Conservation (phyloP, 805 yeast species). For the Wickerhamomyces sydowiorum region DNA sequence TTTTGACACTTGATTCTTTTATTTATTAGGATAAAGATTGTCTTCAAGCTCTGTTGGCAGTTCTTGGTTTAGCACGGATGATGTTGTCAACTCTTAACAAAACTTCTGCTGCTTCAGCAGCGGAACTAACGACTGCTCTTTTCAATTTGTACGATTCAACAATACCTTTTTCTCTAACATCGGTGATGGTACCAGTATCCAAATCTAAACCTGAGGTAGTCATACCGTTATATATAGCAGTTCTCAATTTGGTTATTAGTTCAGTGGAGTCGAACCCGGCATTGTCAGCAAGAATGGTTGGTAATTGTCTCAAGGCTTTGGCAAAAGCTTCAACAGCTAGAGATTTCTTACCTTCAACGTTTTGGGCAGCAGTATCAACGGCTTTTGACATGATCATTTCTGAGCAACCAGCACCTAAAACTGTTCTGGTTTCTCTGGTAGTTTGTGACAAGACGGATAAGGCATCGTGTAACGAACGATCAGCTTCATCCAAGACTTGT, state of each 20-base stretch:
- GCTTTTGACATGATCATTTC: conserved; percentile 94
- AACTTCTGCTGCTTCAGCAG: conserved; percentile 98
- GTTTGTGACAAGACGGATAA: conserved; percentile 93
- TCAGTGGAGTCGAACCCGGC: conserved; percentile 96
- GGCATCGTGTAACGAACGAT: conserved; percentile 95
- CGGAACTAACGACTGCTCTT: conserved; percentile 88
- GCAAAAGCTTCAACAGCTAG: conserved; percentile 94
- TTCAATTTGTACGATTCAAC: conserved; percentile 92
- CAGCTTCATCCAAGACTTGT: conserved; percentile 93
- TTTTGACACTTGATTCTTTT: too few species aligned
- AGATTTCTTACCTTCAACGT: conserved; percentile 87
- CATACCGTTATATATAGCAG: conserved; percentile 82
- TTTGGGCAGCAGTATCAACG: conserved; percentile 95
- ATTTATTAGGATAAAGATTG: too few species aligned
- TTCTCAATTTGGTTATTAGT: conserved; percentile 81
- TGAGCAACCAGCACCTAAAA: conserved; percentile 84
- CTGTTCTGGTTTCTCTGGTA: conserved; percentile 84
- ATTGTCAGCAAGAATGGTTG: conserved; percentile 92
- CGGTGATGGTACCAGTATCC: conserved; percentile 78
- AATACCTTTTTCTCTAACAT: conserved; percentile 90
- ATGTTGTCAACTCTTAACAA: conserved; percentile 94
- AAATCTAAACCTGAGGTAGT: conserved; percentile 88
- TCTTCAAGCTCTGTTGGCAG: conserved; percentile 73
- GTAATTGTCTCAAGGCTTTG: conserved; percentile 88
- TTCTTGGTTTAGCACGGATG: conserved; percentile 94